A percentile compares a stretch with the other conserved stretches of the same genome.
These are phyloP conservation scores for Scheffersomyces stambukii DNA, from an alignment of 1,139 yeast species.

Conservation along the genomic window DNA sequence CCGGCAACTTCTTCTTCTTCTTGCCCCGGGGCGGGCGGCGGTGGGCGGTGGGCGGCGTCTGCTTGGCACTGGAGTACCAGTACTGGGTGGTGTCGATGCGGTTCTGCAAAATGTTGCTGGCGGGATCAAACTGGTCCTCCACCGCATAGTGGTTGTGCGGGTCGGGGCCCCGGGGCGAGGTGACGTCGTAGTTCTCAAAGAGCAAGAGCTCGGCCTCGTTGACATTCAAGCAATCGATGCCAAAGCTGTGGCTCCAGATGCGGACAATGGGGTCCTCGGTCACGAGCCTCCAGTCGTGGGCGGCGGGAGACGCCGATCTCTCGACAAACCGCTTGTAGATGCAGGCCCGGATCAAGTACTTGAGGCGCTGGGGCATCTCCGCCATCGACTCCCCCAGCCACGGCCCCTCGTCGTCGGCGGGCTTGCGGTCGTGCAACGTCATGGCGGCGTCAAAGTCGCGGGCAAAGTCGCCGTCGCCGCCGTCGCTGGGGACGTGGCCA, in stretches of 20 bases:
- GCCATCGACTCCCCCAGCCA: slow-evolving; percentile 38
- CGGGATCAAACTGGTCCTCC: slow-evolving; percentile 19
- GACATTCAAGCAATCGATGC: slow-evolving; percentile 47
- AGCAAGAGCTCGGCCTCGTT: slow-evolving; percentile 49
- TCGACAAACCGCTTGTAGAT: slow-evolving; percentile 43
- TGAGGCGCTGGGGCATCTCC: slow-evolving; percentile 45
- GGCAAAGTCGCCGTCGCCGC: slow-evolving; percentile 5
- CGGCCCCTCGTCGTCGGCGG: slow-evolving; percentile 3
- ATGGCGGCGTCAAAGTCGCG: slow-evolving; percentile 9
- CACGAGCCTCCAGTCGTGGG: slow-evolving; percentile 43
- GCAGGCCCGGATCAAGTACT: slow-evolving; percentile 48
- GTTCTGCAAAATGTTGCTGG: slow-evolving; percentile 30
- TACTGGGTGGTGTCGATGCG: slow-evolving; percentile 37
- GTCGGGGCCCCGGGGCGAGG: slow-evolving; percentile 17
- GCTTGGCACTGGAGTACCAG: slow-evolving; percentile 15
- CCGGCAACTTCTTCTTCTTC: slow-evolving; percentile 3
- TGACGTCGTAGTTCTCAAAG: slow-evolving; percentile 35
- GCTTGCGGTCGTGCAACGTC: slow-evolving; percentile 9
- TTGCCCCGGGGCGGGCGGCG: slow-evolving; percentile 4
- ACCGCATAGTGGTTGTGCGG: slow-evolving; percentile 29
- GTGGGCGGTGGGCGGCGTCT: slow-evolving; percentile 5
- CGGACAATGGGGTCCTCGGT: slow-evolving; percentile 52
- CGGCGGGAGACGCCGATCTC: slow-evolving; percentile 8
- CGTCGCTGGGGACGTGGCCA: slow-evolving; percentile 11
- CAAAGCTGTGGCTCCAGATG: slow-evolving; percentile 55